Evolutionary conservation across 78 protist species (phyloP), one percentile per base, ranked within the genome.

Genomic region (Planoprotostelium fungivorum): DNA sequence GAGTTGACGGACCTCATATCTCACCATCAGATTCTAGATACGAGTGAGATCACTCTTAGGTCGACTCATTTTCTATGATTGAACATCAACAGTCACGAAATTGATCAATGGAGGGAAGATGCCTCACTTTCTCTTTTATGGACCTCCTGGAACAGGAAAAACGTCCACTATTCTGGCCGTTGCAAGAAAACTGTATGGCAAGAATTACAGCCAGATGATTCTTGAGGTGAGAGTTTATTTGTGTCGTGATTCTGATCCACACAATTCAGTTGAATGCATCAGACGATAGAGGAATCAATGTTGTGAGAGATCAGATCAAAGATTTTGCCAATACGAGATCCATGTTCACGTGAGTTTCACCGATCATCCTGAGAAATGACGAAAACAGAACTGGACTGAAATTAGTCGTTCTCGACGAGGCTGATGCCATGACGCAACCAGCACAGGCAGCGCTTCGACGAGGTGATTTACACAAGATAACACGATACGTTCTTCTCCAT

Each of bases 101-200:
- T 84, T 91, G 87, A 88, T 89, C 38, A 87, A 88, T 0, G 86
- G 85, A 29, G 84, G 90, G 39, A 89, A 90, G 86, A 91, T 98
- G 83, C 99, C 99, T 29, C 99, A 98, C 87, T 88, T 98, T 83
- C 92, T 98, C 34, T 88, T 99, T n/a, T 97, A 98, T 87, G 99
- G 99, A 0, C 99, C 99, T 0, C 98, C 99, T 16, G 99, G 99
- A 16, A 98, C 99, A 0, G 99, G 99, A 25, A 99, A 99, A 95
- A 99, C 99, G 23, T 96, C 99, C 25, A 99, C 99, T 0, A 97
- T 98, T 1, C 93, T 98, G 34, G 99, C 99, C 0, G 34, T 85
- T 0, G 99, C 99, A 29, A 38, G 92, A 28, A 29, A 95, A 35
- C 36, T 99, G 37, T 99, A 97, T 38, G 99, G 98, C 16, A 84